Evolutionary conservation across 768 basidiomycete genomes (phyloP), one percentile per base, ranked within the genome.

Genomic region (Clavaria fumosa): DNA sequence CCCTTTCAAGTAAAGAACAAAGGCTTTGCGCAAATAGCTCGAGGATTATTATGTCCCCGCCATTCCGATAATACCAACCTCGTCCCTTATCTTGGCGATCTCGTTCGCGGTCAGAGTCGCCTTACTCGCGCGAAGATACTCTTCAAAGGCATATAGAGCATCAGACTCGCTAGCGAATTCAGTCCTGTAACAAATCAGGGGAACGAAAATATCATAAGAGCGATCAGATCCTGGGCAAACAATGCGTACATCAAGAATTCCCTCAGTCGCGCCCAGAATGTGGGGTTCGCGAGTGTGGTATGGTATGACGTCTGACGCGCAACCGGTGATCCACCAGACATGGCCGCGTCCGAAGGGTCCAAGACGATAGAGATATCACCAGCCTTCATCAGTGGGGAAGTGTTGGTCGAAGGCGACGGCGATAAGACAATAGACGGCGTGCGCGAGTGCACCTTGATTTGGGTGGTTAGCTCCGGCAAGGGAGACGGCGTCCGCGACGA

Each of bases 41-140:
- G 30, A n/a, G 17, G 17, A 14, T 5, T 23, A 20, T 59, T 53
- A 85, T 37, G 70, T 76, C 9, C 88, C 88, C 15, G 76, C 82
- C 88, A 91, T 90, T 20, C 89, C 90, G 28, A 75, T 66, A 18
- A 93, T 69, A 4, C 89, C 89, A 12, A 89, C 81, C 15, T 67
- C 64, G 53, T 96, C 93, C 34, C 93, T 70, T 48, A 96, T 89
- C 63, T 72, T 83, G 10, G 93, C 93, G 40, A 95, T 85, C 53
- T 96, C 85, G 43, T 66, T 75, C 0, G 86, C 75, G 12, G 74
- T 82, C 49, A 99, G 65, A 19, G 68, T 69, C 5, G 74, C 78
- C 53, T 91, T 91, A 54, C 75, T 77, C 0, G 78, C 81, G 14
- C 73, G 62, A 46, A 97, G 68, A 59, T 88, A 93, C 39, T 78